Conservation (phyloP, 2,329 filamentous ascomycete genomes). For the Epichloe bromicola region DNA sequence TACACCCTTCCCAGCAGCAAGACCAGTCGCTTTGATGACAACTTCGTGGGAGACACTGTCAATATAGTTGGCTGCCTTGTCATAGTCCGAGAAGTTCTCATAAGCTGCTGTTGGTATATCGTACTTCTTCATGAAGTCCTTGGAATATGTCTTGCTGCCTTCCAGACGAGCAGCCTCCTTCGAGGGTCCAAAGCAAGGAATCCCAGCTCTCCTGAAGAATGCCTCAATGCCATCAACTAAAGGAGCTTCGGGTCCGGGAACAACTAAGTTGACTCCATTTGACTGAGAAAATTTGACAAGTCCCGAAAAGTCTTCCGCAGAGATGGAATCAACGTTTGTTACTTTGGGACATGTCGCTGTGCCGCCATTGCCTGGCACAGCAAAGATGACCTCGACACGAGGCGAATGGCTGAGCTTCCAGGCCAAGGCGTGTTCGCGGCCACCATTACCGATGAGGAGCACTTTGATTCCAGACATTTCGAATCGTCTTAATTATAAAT, state of each 20-base stretch:
- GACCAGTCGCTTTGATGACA: conserved; percentile 86
- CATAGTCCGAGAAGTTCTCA: conserved; percentile 73
- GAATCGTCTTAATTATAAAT: not conserved
- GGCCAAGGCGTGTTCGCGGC: conserved; percentile 84
- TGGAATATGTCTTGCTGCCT: conserved; percentile 92
- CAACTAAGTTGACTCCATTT: conserved; percentile 65
- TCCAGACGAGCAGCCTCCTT: conserved; percentile 80
- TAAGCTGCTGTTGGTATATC: conserved; percentile 84
- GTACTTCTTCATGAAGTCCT: conserved; percentile 93
- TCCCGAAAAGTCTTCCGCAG: conserved; percentile 62
- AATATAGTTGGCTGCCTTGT: conserved; percentile 60
- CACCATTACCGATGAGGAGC: conserved; percentile 84
- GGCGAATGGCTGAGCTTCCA: conserved; percentile 86
- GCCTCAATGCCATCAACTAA: conserved; percentile 82
- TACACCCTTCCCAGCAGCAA: conserved; percentile 92
- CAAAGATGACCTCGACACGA: conserved; percentile 61
- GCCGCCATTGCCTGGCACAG: conserved; percentile 73
- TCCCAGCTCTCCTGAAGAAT: conserved; percentile 61
- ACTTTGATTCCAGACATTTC: conserved; percentile 42
- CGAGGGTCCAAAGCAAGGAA: conserved; percentile 76
- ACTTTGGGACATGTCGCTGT: conserved; percentile 60
- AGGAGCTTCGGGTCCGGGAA: conserved; percentile 88
- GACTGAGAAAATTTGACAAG: conserved; percentile 65
- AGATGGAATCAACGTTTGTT: conserved; percentile 56
- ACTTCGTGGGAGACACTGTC: conserved; percentile 57